These are phyloP conservation scores for Phytophthora boehmeriae DNA, from an alignment of 352 stramenopile genomes.

Conservation along the genomic window DNA sequence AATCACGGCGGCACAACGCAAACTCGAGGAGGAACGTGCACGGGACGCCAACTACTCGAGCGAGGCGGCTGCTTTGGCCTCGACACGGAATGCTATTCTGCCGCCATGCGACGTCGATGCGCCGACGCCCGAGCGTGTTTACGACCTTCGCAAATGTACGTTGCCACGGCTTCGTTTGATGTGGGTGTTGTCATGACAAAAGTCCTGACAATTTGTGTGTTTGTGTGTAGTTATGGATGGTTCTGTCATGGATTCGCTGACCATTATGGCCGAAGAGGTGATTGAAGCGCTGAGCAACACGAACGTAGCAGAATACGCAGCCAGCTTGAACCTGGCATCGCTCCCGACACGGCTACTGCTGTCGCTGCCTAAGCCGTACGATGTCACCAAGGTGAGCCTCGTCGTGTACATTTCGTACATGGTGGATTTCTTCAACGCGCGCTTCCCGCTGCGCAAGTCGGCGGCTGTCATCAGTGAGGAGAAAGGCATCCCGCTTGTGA, in stretches of 20 bases:
- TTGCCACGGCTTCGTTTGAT: slow-evolving; percentile 9
- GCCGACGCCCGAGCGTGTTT: slow-evolving; percentile 75
- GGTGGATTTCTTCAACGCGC: slow-evolving; percentile 65
- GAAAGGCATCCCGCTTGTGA: slow-evolving; percentile 73
- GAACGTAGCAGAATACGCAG: slow-evolving; percentile 61
- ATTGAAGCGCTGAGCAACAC: slow-evolving; percentile 63
- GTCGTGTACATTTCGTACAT: slow-evolving; percentile 80
- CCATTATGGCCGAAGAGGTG: slow-evolving; percentile 78
- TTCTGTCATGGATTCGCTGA: slow-evolving; percentile 75
- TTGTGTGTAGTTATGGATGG: slow-evolving; percentile 59
- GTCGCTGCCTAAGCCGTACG: slow-evolving; percentile 69
- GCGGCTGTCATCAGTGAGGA: slow-evolving; percentile 75
- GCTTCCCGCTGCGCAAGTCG: slow-evolving; percentile 71
- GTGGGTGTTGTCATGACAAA: neutral
- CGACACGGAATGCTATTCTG: slow-evolving; percentile 69
- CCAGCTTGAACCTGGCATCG: slow-evolving; percentile 48
- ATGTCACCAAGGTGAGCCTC: slow-evolving; percentile 70
- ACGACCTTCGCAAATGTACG: slow-evolving; percentile 84
- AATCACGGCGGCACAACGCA: slow-evolving; percentile 59
- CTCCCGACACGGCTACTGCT: slow-evolving; percentile 70
- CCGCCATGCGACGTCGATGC: slow-evolving; percentile 77
- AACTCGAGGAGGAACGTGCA: slow-evolving; percentile 52
- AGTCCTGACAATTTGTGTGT: slow-evolving; percentile 4
- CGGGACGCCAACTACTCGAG: slow-evolving; percentile 61
- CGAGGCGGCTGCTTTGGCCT: slow-evolving; percentile 55